Conservation (phyloP, 331 rosid species). For the Pyrus hybrid region DNA sequence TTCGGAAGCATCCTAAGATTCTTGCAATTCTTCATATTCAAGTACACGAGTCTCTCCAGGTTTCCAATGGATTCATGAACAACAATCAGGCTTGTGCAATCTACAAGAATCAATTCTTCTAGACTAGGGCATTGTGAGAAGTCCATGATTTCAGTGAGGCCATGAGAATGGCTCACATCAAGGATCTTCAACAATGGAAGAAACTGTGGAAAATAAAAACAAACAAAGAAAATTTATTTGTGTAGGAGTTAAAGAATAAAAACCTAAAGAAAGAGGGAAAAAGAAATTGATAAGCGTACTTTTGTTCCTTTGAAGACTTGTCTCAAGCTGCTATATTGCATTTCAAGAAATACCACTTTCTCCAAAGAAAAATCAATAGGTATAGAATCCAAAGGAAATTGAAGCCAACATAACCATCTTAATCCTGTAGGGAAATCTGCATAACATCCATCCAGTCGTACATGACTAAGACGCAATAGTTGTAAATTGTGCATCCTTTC, state of each 20-base stretch:
- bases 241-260: no score
- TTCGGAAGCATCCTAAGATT: conserved; percentile 1
- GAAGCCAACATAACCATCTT: not conserved
- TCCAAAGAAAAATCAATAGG: not conserved
- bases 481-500: not conserved
- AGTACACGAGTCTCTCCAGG: not conserved
- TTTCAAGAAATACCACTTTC: conserved; percentile 1
- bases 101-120: not conserved
- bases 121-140: not conserved
- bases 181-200: not conserved
- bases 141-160: not conserved
- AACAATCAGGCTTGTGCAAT: not conserved
- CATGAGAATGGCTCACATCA: conserved; percentile 1
- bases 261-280: not conserved
- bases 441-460: not conserved
- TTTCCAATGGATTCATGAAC: conserved; percentile 8
- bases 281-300: not conserved
- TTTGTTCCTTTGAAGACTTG: not conserved
- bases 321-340: not conserved
- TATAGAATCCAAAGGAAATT: not conserved
- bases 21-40: not conserved
- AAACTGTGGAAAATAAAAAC: not conserved
- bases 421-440: not conserved
- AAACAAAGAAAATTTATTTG: no score
- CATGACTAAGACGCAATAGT: not conserved